Evolutionary conservation across 2,329 filamentous ascomycete species (phyloP).

Genomic region (Fonsecaea pedrosoi): DNA sequence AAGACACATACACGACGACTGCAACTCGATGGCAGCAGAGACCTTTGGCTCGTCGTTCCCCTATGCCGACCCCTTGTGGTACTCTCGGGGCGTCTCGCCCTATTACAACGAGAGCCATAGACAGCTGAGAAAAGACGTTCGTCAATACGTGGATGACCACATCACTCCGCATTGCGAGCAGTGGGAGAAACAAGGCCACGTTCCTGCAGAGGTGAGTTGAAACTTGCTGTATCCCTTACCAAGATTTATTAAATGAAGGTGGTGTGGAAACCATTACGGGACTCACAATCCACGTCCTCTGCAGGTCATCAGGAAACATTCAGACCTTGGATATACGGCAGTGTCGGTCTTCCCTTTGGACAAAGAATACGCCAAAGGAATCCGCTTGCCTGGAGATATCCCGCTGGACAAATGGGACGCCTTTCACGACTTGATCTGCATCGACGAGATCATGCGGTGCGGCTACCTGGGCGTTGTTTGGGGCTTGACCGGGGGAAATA

Average conservation of each 20-base stretch:
- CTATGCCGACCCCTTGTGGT: constrained; percentile 52
- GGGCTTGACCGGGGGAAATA: constrained; percentile 43
- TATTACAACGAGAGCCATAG: constrained; percentile 70
- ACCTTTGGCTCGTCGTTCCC: constrained; percentile 35
- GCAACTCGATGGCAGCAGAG: neutral
- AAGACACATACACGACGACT: too few relatives aligned
- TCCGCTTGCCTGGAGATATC: constrained; percentile 41
- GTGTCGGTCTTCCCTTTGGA: constrained; percentile 20
- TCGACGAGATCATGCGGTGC: constrained; percentile 47
- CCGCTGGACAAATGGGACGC: constrained; percentile 44
- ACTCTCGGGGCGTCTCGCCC: constrained; percentile 55
- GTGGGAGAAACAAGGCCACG: constrained; percentile 66
- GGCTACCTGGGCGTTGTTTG: constrained; percentile 44
- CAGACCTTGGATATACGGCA: constrained; percentile 21
- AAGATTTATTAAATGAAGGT: neutral
- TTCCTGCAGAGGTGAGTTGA: constrained; percentile 48
- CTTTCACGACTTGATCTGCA: constrained; percentile 48
- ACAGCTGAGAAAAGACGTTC: constrained; percentile 61
- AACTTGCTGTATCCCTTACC: neutral
- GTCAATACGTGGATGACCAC: constrained; percentile 65
- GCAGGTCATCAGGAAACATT: constrained; percentile 3
- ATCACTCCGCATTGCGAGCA: constrained; percentile 65
- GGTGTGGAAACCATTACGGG: neutral
- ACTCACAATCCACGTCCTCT: neutral
- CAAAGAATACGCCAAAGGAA: neutral